Evolutionary conservation across 768 basidiomycete genomes (phyloP).

Genomic region (Suillus lakei): DNA sequence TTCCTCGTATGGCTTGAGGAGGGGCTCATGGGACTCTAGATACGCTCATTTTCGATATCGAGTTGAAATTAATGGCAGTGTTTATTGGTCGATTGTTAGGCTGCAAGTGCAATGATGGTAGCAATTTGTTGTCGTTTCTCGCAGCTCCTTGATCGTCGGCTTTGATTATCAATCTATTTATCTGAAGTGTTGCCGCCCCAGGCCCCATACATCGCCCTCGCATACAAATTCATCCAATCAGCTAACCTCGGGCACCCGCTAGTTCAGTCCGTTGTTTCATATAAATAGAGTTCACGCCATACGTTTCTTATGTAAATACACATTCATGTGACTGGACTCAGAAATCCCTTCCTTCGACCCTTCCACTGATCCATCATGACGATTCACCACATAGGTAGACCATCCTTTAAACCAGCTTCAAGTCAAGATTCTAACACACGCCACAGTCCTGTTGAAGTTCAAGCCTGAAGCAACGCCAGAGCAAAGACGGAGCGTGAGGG

Average conservation of each 20-base stretch:
- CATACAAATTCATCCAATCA: too few species aligned
- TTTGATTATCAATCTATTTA: too few species aligned
- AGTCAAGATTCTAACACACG: background rate
- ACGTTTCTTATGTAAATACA: background rate
- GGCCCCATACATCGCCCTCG: too few species aligned
- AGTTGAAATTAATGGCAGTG: too few species aligned
- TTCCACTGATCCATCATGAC: background rate
- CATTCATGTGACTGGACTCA: background rate
- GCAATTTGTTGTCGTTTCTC: background rate
- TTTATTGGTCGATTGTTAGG: too few species aligned
- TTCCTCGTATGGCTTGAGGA: too few species aligned
- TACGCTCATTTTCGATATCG: too few species aligned
- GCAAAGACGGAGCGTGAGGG: conserved; percentile 13
- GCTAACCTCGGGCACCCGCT: too few species aligned
- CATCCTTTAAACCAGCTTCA: background rate
- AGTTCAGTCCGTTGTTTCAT: background rate
- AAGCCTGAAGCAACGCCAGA: conserved; percentile 18
- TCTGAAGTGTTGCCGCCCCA: too few species aligned
- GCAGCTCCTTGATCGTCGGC: background rate
- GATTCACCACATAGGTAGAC: conserved; percentile 22
- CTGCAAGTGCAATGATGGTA: too few species aligned
- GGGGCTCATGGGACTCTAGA: too few species aligned
- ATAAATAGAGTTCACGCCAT: background rate
- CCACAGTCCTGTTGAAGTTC: conserved; percentile 26
- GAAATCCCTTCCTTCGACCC: background rate